Percentiles rank a stretch among this genome's conserved stretches.
phyloP scores from a whole-genome alignment of 1,284 basidiomycete genomes.

The Hemileia vastatrix region DNA sequence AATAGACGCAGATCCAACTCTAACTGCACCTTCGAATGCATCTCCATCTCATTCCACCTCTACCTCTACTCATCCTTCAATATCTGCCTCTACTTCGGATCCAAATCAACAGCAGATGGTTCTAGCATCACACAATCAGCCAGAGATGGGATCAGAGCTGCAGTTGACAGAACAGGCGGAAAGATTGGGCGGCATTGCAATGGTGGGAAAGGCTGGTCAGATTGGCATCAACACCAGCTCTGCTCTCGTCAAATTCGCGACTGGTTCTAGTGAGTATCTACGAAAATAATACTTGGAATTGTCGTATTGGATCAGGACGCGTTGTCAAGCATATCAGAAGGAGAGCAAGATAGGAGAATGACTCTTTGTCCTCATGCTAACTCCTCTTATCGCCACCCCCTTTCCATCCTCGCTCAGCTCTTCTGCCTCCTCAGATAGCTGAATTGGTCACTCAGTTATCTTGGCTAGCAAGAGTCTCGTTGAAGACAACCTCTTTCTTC shows the following conservation, averaged over 20 bases:
- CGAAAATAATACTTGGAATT: too few relatives aligned
- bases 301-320: too few relatives aligned
- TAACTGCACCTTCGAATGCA: too few relatives aligned
- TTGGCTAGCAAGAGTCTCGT: conserved; percentile 33
- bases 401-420: conserved; percentile 22
- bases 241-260: conserved; percentile 33
- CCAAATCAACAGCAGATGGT: background rate
- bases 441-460: conserved; percentile 33
- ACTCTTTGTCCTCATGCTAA: too few relatives aligned
- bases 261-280: conserved; percentile 15
- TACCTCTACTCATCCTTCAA: background rate
- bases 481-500: conserved; percentile 37
- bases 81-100: background rate
- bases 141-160: background rate
- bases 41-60: too few relatives aligned
- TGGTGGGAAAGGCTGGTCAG: background rate
- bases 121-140: background rate
- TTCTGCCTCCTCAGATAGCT: conserved; percentile 34
- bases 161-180: background rate
- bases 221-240: conserved; percentile 17
- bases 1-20: too few relatives aligned
- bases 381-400: background rate
- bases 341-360: too few relatives aligned
- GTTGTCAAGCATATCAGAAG: too few relatives aligned
- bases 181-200: background rate